A percentile compares a stretch with the other conserved stretches of the same genome.
Conservation (phyloP, 176 grass and related monocot species). For the Musa itinerans region DNA sequence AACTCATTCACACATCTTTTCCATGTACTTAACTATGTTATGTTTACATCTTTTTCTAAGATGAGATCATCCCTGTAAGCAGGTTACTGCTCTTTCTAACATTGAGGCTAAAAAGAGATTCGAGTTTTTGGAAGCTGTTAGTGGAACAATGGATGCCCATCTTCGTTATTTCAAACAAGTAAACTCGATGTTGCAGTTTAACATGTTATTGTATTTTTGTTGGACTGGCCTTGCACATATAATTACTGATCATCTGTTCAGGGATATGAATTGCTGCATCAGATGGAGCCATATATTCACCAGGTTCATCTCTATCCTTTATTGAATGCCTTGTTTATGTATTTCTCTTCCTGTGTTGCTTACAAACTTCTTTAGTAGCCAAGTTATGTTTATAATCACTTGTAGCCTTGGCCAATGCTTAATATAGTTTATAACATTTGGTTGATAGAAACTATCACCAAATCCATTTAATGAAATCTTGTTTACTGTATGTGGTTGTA, state of each 20-base stretch:
- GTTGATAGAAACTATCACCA: background rate
- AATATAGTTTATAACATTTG: background rate
- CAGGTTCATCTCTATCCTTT: slow-evolving; percentile 48
- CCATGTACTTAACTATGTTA: background rate
- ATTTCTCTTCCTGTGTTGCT: background rate
- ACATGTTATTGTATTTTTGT: slow-evolving; percentile 19
- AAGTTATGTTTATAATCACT: background rate
- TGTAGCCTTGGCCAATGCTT: background rate
- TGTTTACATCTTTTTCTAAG: slow-evolving; percentile 8
- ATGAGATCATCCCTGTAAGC: slow-evolving; percentile 12
- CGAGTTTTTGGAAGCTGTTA: slow-evolving; percentile 98
- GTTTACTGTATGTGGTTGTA: no score
- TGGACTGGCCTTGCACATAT: slow-evolving; percentile 11
- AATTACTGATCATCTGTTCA: slow-evolving; percentile 38
- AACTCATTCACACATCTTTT: background rate
- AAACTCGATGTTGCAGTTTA: slow-evolving; percentile 30
- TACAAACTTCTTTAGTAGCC: background rate
- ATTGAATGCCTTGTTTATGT: background rate
- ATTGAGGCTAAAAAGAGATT: slow-evolving; percentile 98
- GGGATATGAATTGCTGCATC: slow-evolving; percentile 93
- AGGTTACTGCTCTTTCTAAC: slow-evolving; percentile 96
- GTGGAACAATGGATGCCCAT: slow-evolving; percentile 99
- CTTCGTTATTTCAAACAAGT: slow-evolving; percentile 99
- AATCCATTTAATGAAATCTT: no score
- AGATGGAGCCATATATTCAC: slow-evolving; percentile 98